A percentile compares a stretch with the other conserved stretches of the same genome.
Evolutionary conservation across 306 rosid genomes (phyloP).

Genomic region (Cicer arietinum): DNA sequence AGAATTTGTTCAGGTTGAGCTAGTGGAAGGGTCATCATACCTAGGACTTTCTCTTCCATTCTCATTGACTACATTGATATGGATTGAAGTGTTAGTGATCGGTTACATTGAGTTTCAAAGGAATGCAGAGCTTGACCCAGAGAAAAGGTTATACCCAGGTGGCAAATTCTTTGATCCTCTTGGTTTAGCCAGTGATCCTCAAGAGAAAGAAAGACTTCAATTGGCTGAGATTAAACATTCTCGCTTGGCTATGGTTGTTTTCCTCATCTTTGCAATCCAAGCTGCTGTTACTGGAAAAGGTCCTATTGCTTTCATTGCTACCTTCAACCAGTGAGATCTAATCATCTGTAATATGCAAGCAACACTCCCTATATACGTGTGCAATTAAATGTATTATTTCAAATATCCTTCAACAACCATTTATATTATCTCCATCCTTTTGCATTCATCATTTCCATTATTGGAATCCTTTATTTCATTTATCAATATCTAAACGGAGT

Average conservation of each 20-base stretch:
- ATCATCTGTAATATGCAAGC: not conserved
- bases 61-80: conserved; percentile 65
- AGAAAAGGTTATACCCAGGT: conserved; percentile 80
- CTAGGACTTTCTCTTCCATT: conserved; percentile 79
- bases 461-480: no score
- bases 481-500: no score
- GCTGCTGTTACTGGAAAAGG: conserved; percentile 84
- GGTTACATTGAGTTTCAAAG: conserved; percentile 88
- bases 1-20: conserved; percentile 64
- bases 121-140: conserved; percentile 81
- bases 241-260: conserved; percentile 77
- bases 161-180: conserved; percentile 81
- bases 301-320: conserved; percentile 68
- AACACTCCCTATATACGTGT: no score
- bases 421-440: no score
- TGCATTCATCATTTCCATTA: no score
- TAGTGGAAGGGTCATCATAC: conserved; percentile 81
- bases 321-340: conserved; percentile 66
- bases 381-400: no score
- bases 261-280: conserved; percentile 77
- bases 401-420: no score
- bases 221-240: conserved; percentile 85
- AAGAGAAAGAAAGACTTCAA: conserved; percentile 72
- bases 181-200: conserved; percentile 66
- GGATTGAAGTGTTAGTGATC: conserved; percentile 78